Percentiles rank a stretch among this genome's conserved stretches.
Conservation (phyloP, 768 basidiomycete genomes). For the Scleroderma citrinum region DNA sequence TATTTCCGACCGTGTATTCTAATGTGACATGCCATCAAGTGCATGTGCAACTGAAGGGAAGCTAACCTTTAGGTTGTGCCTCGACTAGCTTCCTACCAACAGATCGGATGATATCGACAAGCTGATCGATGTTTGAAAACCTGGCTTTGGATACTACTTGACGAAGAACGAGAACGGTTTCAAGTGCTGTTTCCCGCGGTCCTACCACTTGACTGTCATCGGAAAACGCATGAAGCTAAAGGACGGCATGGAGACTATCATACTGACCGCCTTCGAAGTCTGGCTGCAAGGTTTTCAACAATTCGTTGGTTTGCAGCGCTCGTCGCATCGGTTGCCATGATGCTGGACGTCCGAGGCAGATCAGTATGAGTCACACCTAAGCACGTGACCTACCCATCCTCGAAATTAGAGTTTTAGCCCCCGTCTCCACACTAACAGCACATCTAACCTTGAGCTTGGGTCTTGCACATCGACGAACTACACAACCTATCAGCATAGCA, state of each 20-base stretch:
- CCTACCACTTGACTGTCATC: conserved; percentile 87
- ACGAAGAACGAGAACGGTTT: conserved; percentile 82
- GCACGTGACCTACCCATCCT: no score
- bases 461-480: not conserved
- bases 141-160: conserved; percentile 85
- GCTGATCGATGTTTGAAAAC: conserved; percentile 82
- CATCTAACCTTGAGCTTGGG: no score
- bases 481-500: conserved; percentile 11
- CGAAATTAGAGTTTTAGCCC: no score
- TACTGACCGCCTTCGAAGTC: conserved; percentile 66
- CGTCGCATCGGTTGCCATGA: conserved; percentile 39
- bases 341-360: not conserved
- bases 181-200: conserved; percentile 81
- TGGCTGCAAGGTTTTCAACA: conserved; percentile 66
- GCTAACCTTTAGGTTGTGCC: conserved; percentile 89
- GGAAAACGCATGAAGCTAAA: conserved; percentile 7
- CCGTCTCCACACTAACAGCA: no score
- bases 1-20: conserved; percentile 96
- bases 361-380: not conserved
- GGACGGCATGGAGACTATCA: not conserved
- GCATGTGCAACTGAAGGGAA: conserved; percentile 6
- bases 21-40: conserved; percentile 7
- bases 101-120: conserved; percentile 69
- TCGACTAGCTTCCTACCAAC: conserved; percentile 80
- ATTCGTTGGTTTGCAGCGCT: conserved; percentile 43